Percentiles rank a stretch among this genome's conserved stretches.
Conservation (phyloP, 2,329 filamentous ascomycete species). For the Pezicula neosporulosa region DNA sequence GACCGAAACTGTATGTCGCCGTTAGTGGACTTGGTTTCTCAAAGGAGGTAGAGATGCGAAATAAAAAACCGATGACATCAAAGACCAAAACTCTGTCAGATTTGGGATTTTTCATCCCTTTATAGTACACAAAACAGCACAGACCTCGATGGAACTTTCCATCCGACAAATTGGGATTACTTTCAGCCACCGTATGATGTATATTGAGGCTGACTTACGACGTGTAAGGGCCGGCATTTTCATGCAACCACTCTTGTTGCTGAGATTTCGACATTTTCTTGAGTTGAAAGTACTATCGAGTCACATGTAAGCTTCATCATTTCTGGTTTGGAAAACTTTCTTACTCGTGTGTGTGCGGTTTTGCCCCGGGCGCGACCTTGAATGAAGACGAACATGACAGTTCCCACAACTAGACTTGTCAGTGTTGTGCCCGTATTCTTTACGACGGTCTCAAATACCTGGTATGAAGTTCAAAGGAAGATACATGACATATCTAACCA, state of each 20-base stretch:
- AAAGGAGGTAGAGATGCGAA: background rate
- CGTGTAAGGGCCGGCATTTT: conserved; percentile 73
- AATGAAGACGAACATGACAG: conserved; percentile 72
- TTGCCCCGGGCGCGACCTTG: conserved; percentile 51
- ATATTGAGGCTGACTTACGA: conserved; percentile 53
- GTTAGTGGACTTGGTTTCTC: background rate
- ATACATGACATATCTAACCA: conserved; percentile 68
- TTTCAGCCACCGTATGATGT: background rate
- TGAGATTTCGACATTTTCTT: conserved; percentile 73
- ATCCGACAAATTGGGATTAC: background rate
- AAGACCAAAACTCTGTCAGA: background rate
- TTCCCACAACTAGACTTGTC: conserved; percentile 63
- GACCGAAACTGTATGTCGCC: conserved; percentile 60
- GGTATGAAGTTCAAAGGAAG: conserved; percentile 92
- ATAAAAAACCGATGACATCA: background rate
- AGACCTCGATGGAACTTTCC: background rate
- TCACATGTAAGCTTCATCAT: conserved; percentile 20
- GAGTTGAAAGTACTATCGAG: conserved; percentile 78
- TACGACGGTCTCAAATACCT: conserved; percentile 22
- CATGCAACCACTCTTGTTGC: conserved; percentile 64
- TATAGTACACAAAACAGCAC: background rate
- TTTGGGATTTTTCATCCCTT: background rate
- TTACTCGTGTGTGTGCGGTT: conserved; percentile 50
- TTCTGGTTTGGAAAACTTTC: conserved; percentile 16
- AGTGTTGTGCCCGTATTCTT: background rate